Conservation (phyloP, 202 grass and related monocot species). For the Carex arenaria region DNA sequence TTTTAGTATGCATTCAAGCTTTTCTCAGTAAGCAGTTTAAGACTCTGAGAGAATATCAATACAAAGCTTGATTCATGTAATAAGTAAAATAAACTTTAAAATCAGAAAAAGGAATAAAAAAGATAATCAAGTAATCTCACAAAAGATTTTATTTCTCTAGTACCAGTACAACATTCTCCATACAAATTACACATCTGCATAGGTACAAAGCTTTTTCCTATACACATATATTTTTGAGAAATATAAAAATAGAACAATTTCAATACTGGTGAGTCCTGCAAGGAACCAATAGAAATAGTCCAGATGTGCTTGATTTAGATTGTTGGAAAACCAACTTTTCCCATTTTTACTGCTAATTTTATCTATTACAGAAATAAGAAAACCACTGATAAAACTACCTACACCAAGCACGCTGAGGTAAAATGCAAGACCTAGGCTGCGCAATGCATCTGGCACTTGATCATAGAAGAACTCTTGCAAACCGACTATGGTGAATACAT, state of each 20-base stretch:
- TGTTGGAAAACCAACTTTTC: conserved; percentile 62
- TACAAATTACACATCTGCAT: conserved; percentile 16
- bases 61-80: not conserved
- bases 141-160: not conserved
- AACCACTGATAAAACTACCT: conserved; percentile 60
- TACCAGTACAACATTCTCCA: not conserved
- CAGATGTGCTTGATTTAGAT: conserved; percentile 62
- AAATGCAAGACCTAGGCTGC: conserved; percentile 62
- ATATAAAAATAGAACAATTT: conserved; percentile 44
- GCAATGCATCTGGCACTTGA: conserved; percentile 59
- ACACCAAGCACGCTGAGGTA: conserved; percentile 72
- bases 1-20: not conserved
- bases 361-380: conserved; percentile 53
- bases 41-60: not conserved
- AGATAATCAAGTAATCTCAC: too few species aligned
- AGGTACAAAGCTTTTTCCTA: conserved; percentile 29
- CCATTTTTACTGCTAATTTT: conserved; percentile 29
- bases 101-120: not conserved
- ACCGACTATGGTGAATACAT: conserved; percentile 68
- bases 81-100: not conserved
- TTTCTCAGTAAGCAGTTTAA: not conserved
- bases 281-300: conserved; percentile 91
- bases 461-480: conserved; percentile 96
- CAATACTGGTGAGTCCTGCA: conserved; percentile 39
- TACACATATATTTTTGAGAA: conserved; percentile 47